Evolutionary conservation across 2,329 filamentous ascomycete genomes (phyloP).

Genomic region (Kalaharituber pfeilii): DNA sequence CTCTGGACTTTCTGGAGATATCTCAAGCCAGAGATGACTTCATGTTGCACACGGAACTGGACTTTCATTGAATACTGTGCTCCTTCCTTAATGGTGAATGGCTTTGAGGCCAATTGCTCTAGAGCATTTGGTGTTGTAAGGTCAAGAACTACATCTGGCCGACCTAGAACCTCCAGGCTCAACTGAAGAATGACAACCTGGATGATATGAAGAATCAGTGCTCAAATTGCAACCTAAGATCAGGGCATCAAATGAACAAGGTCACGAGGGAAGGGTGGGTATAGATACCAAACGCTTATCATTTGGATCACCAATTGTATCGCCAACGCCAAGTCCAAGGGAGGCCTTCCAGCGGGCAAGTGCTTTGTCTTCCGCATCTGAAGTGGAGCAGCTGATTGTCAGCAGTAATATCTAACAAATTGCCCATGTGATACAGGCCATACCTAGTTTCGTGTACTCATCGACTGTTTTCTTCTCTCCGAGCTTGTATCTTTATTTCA

Average conservation of each 20-base stretch:
- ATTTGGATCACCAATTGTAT: constrained; percentile 18
- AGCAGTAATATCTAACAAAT: not conserved
- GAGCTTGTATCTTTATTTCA: constrained; percentile 59
- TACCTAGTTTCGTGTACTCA: constrained; percentile 78
- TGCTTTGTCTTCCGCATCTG: constrained; percentile 66
- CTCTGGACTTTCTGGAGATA: constrained; percentile 90
- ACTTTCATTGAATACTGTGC: constrained; percentile 87
- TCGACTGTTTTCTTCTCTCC: constrained; percentile 96
- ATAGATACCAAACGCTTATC: constrained; percentile 17
- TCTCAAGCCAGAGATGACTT: constrained; percentile 86
- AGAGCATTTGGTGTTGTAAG: constrained; percentile 58
- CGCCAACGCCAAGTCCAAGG: constrained; percentile 60
- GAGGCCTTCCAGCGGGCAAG: constrained; percentile 96
- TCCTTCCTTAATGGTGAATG: constrained; percentile 96
- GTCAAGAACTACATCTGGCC: constrained; percentile 73
- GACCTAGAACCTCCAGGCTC: constrained; percentile 69
- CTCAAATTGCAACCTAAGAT: too few relatives aligned
- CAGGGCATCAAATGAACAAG: not conserved
- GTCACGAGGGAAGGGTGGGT: not conserved
- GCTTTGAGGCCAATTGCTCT: constrained; percentile 65
- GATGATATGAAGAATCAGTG: too few relatives aligned
- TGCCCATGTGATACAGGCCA: not conserved
- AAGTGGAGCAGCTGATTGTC: constrained; percentile 14
- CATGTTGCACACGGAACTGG: constrained; percentile 87
- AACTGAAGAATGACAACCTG: constrained; percentile 32